phyloP scores from a whole-genome alignment of 2,329 filamentous ascomycete genomes.

The Fusarium temperatum region DNA sequence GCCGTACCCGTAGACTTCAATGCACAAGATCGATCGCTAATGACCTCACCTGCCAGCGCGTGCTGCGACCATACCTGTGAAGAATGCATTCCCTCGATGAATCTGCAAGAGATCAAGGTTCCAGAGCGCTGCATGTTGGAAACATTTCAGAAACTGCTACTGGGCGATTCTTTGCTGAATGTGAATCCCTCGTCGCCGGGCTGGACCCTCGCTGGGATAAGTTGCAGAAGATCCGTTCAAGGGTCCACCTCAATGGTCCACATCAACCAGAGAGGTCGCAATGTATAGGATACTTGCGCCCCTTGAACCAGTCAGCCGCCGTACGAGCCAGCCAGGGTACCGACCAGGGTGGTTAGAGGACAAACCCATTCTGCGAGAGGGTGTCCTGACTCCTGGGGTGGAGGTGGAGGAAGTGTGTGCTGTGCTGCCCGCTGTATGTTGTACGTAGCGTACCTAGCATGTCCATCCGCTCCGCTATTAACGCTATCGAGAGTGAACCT shows the following conservation, averaged over 20 bases:
- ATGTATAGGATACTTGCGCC: slow-evolving; percentile 39
- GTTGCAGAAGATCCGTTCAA: slow-evolving; percentile 35
- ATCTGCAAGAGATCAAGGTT: slow-evolving; percentile 10
- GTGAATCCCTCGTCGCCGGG: slow-evolving; percentile 11
- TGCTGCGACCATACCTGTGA: slow-evolving; percentile 1
- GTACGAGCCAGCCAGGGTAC: slow-evolving; percentile 39
- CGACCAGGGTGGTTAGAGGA: slow-evolving; percentile 34
- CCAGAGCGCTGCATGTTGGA: slow-evolving; percentile 29
- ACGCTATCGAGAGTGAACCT: background rate
- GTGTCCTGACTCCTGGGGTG: slow-evolving; percentile 19
- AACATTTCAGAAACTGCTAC: slow-evolving; percentile 32
- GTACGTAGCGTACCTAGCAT: background rate
- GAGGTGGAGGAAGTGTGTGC: slow-evolving; percentile 11
- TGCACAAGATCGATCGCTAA: background rate
- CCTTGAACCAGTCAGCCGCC: slow-evolving; percentile 35
- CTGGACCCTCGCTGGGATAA: slow-evolving; percentile 35
- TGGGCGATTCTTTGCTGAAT: slow-evolving; percentile 30
- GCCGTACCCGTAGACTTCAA: slow-evolving; percentile 13
- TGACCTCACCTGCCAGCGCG: slow-evolving; percentile 3
- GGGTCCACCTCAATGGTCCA: slow-evolving; percentile 22
- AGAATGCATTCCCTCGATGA: background rate
- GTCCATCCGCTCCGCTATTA: slow-evolving; percentile 18
- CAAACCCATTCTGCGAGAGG: slow-evolving; percentile 17
- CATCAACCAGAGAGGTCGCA: slow-evolving; percentile 5
- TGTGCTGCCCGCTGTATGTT: slow-evolving; percentile 1